Evolutionary conservation across 2,329 filamentous ascomycete genomes (phyloP), one percentile per base, ranked within the genome.

Genomic region (Aspergillus nomiae): DNA sequence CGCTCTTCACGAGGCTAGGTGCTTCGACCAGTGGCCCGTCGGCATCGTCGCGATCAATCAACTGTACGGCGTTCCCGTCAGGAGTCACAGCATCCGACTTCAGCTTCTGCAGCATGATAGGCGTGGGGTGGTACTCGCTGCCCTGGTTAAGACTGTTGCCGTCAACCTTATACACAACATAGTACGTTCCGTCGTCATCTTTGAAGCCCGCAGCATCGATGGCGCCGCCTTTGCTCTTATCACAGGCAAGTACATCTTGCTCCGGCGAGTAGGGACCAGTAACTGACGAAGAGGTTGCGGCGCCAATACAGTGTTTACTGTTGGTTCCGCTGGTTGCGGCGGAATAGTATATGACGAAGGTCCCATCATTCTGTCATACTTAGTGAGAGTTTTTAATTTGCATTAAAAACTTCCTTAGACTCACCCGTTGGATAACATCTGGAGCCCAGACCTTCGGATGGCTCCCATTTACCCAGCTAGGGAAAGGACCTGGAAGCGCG

Each of bases 161-260:
- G 69, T 89, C 87, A 34, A 89, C 76, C 73, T 89, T 89, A 75
- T 88, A 89, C 21, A 85, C 76, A 9, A 89, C 78, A 69, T 87
- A 89, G n/a, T 81, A 80, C 41, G 72, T 79, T 19, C 83, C 83
- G 59, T 81, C 78, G 63, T 89, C 86, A 5, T 76, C 61, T 26
- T 51, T 69, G 71, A 86, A 88, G 5, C 84, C 85, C 1, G 84
- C 78, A 1, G 86, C 79, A 71, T 89, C 87, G 65, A 89, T 89
- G 38, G 85, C 83, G 56, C 86, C 86, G 30, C 86, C 86, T 60
- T 80, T 69, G 6, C 73, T 73, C 10, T 81, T 68, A 7, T 83
- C 81, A 65, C 86, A 89, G 34, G 81, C 81, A 34, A 87, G 75
- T 1, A 82, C 79, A 32, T 76, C 68, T 5, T 76, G 68, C n/a